Percentiles rank a stretch among this genome's conserved stretches.
These are phyloP conservation scores for Coniochaeta ligniaria DNA, from an alignment of 2,329 filamentous ascomycete genomes.

Conservation along the genomic window DNA sequence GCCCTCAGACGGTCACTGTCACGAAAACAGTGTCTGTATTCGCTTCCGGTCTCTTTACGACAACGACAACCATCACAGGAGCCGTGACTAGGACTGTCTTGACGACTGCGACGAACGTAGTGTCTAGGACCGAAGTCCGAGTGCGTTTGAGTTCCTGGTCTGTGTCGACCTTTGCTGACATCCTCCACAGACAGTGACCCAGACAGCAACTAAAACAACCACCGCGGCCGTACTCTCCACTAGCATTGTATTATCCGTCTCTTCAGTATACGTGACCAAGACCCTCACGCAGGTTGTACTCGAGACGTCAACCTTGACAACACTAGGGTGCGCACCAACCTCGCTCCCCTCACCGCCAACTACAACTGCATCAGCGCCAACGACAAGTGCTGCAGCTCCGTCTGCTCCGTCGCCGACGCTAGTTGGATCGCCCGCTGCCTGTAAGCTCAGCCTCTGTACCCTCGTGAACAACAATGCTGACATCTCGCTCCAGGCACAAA, in stretches of 20 bases:
- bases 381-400: background rate
- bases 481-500: background rate
- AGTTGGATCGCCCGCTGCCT: background rate
- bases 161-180: background rate
- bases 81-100: background rate
- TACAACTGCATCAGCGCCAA: background rate
- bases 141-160: background rate
- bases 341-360: background rate
- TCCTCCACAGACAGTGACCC: background rate
- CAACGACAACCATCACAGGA: background rate
- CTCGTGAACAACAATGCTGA: background rate
- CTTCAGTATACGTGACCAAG: background rate
- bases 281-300: background rate
- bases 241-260: background rate
- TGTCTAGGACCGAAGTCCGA: background rate
- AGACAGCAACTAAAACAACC: background rate
- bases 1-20: background rate
- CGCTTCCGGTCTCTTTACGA: background rate
- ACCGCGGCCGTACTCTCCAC: background rate
- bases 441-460: background rate
- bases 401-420: background rate
- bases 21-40: background rate
- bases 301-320: background rate
- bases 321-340: background rate
- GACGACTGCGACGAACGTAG: background rate